Conservation (phyloP, 2,329 filamentous ascomycete species). For the Trichoderma gracile region DNA sequence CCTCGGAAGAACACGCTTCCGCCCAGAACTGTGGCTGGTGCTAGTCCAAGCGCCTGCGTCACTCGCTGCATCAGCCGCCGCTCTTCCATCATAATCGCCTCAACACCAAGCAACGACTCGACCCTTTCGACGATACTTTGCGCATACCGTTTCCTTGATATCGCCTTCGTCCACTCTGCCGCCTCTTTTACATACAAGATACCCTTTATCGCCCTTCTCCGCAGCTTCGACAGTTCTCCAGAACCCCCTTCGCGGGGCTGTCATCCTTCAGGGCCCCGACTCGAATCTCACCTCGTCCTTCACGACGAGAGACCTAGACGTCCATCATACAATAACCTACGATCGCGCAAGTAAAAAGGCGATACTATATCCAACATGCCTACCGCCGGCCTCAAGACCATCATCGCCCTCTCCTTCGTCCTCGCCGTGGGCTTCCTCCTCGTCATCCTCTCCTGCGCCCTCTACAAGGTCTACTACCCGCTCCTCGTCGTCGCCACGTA, state of each 20-base stretch:
- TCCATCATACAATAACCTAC: not conserved
- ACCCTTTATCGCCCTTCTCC: not conserved
- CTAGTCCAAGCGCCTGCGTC: slow-evolving; percentile 14
- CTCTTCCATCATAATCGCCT: slow-evolving; percentile 10
- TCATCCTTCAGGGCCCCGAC: not conserved
- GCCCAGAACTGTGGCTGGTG: not conserved
- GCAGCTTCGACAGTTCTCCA: not conserved
- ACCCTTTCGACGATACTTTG: slow-evolving; percentile 4
- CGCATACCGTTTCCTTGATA: not conserved
- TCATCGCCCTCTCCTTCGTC: slow-evolving; percentile 98
- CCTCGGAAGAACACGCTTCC: slow-evolving; percentile 27
- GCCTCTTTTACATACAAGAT: not conserved
- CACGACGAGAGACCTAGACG: slow-evolving; percentile 2
- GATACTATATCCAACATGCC: slow-evolving; percentile 49
- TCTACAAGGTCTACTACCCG: slow-evolving; percentile 93
- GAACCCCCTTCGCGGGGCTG: slow-evolving; percentile 26
- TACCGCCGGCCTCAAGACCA: slow-evolving; percentile 94
- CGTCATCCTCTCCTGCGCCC: slow-evolving; percentile 94
- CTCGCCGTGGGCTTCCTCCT: slow-evolving; percentile 98
- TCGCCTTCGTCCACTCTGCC: not conserved
- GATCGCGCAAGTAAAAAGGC: not conserved
- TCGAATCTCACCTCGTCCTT: not conserved
- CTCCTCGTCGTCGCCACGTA: slow-evolving; percentile 96
- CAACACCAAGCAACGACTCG: slow-evolving; percentile 19
- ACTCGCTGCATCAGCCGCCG: slow-evolving; percentile 23